Evolutionary conservation across 768 basidiomycete genomes (phyloP).

Genomic region (Trametes punicea): DNA sequence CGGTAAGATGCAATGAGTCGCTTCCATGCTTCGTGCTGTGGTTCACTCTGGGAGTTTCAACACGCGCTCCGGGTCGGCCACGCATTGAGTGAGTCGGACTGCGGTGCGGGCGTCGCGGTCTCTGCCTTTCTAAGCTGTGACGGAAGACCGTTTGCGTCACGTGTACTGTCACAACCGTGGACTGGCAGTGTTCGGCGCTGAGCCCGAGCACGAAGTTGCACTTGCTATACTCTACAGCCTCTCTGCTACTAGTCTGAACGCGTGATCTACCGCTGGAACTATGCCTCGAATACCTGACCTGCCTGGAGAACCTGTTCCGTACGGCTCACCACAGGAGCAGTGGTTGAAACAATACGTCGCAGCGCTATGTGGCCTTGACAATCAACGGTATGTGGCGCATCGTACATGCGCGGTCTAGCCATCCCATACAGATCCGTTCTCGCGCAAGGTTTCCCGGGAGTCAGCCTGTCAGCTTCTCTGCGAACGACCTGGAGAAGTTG

Average conservation of each 20-base stretch:
- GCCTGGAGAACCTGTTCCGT: conserved; percentile 57
- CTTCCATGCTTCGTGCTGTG: neutral
- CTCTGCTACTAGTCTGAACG: neutral
- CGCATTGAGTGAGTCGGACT: neutral
- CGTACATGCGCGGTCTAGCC: neutral
- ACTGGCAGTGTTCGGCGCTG: neutral
- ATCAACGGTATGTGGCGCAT: conserved; percentile 50
- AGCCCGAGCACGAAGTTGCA: neutral
- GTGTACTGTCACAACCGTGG: conserved; percentile 15
- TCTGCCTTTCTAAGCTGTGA: neutral
- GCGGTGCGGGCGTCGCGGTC: neutral
- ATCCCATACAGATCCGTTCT: neutral
- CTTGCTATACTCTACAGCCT: neutral
- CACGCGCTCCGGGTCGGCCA: no score
- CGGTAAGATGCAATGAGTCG: neutral
- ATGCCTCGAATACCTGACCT: conserved; percentile 68
- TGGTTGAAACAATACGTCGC: conserved; percentile 68
- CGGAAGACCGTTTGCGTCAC: neutral
- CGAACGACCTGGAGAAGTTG: conserved; percentile 65
- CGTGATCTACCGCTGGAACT: neutral
- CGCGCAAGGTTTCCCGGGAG: conserved; percentile 85
- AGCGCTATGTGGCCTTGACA: conserved; percentile 58
- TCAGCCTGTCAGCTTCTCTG: conserved; percentile 90
- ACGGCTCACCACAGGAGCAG: conserved; percentile 54
- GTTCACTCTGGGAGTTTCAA: neutral